Evolutionary conservation across 352 stramenopile genomes (phyloP).

Genomic region (Blastocystis sp.): DNA sequence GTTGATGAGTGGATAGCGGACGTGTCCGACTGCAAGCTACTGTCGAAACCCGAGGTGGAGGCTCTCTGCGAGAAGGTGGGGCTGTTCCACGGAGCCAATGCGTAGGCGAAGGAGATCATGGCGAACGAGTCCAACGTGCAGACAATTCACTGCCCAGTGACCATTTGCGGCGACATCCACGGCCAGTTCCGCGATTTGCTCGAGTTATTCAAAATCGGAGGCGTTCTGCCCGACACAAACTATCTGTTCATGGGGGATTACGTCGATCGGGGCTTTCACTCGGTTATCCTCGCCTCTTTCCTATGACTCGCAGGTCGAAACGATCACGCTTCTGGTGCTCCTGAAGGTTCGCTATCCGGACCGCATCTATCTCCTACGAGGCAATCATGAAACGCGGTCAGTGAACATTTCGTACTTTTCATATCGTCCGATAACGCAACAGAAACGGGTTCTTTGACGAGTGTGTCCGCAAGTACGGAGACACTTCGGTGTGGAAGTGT

Average conservation of each 20-base stretch:
- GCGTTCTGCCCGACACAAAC: constrained; percentile 86
- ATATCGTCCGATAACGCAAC: constrained; percentile 51
- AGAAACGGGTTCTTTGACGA: constrained; percentile 96
- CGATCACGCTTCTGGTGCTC: constrained; percentile 84
- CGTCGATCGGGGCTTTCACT: constrained; percentile 94
- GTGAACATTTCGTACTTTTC: constrained; percentile 68
- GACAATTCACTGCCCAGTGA: constrained; percentile 91
- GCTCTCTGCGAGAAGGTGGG: constrained; percentile 84
- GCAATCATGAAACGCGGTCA: constrained; percentile 91
- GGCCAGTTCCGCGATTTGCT: constrained; percentile 95
- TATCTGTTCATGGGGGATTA: constrained; percentile 99
- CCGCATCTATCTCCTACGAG: constrained; percentile 83
- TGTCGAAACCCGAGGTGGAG: constrained; percentile 91
- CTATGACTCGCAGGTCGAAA: constrained; percentile 78
- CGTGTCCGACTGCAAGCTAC: constrained; percentile 87
- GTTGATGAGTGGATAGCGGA: constrained; percentile 91
- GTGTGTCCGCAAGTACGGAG: constrained; percentile 96
- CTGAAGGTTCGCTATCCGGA: constrained; percentile 90
- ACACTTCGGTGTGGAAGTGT: constrained; percentile 95
- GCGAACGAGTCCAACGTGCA: constrained; percentile 94
- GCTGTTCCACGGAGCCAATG: not conserved
- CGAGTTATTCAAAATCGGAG: constrained; percentile 88
- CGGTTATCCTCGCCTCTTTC: constrained; percentile 69
- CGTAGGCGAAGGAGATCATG: constrained; percentile 89
- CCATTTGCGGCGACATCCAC: constrained; percentile 94